Percentiles rank a stretch among this genome's conserved stretches.
These are phyloP conservation scores for Elaphomyces granulatus DNA, from an alignment of 495 filamentous ascomycete genomes.

Conservation along the genomic window DNA sequence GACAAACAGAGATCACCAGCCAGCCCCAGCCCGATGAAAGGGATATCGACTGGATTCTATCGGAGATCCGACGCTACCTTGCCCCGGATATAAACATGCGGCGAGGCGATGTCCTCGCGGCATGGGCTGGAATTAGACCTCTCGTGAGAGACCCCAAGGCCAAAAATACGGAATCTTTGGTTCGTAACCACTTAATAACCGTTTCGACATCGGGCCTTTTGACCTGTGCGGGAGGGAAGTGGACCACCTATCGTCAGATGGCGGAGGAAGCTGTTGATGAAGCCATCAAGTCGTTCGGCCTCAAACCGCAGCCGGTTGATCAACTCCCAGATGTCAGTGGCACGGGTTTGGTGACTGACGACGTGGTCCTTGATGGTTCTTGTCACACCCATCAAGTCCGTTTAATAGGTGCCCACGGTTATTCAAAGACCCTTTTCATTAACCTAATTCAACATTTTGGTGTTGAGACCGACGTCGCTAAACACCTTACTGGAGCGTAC, in stretches of 20 bases:
- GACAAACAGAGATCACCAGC: conserved; percentile 61
- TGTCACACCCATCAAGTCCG: conserved; percentile 90
- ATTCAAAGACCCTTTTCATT: conserved; percentile 92
- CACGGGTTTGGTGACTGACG: conserved; percentile 53
- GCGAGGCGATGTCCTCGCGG: conserved; percentile 85
- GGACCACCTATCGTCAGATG: conserved; percentile 99
- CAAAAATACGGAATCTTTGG: conserved; percentile 84
- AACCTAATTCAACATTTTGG: conserved; percentile 96
- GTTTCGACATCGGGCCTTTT: conserved; percentile 74
- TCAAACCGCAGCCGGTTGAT: conserved; percentile 44
- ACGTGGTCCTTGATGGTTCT: conserved; percentile 59
- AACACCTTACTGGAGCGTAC: conserved; percentile 79
- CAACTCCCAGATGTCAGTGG: conserved; percentile 63
- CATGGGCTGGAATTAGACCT: conserved; percentile 90
- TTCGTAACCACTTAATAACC: conserved; percentile 88
- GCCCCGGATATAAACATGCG: conserved; percentile 89
- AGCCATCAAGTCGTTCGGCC: conserved; percentile 61
- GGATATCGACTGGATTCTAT: conserved; percentile 94
- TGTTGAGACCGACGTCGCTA: conserved; percentile 86
- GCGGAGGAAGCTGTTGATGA: conserved; percentile 93
- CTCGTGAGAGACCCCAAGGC: conserved; percentile 90
- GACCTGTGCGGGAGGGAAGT: conserved; percentile 95
- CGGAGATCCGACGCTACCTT: conserved; percentile 78
- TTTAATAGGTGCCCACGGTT: conserved; percentile 87
- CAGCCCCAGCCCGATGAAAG: conserved; percentile 83